Base-by-base conservation (phyloP, 768 basidiomycete genomes). In the Lactarius hengduanensis region DNA sequence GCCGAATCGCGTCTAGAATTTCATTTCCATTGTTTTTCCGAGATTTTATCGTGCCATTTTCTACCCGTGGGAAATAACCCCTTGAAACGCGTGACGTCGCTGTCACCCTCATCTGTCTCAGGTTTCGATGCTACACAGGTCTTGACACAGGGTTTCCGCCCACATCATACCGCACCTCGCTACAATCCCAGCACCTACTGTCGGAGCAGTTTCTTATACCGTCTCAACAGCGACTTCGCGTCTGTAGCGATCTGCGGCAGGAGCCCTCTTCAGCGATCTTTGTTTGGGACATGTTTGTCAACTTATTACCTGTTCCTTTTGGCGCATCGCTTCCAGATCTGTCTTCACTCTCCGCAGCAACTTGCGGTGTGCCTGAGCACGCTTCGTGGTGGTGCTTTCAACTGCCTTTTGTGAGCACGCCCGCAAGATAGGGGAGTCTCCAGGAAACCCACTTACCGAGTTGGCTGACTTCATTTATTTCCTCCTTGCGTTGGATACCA, bases 231-330 rank as follows among this genome's bases (percentile, higher is more conserved):
- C 30, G 11, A 38, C 7, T 41, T 63, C 1, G 70, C 70, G 18
- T 71, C 70, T 0, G 59, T 45, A 4, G 54, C 62, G 6, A 63
- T 43, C 70, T 71, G 62, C 20, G 5, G 36, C 11, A 32, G 20
- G 13, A 16, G 20, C 30, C 32, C 15, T 61, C 41, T 32, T 47
- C 40, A 59, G 59, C 38, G 26, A 54, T 11, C 53, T 41, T 41
- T 6, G 40, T 41, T 43, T 18, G 18, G 26, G 1, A 43, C 2
- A 28, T 26, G 50, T 18, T 15, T 34, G 4, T 41, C 40, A 8
- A 55, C 2, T 16, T n/a, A 43, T 45, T 45, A 69, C 70, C 70
- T 71, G 59, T 15, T 66, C 64, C 30, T 66, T 56, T 54, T 66
- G 30, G 32, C 57, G 38, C 11, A 66, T 34, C 28, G 15, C 57